phyloP scores from a whole-genome alignment of 2,329 filamentous ascomycete species.

The Ciborinia camelliae region DNA sequence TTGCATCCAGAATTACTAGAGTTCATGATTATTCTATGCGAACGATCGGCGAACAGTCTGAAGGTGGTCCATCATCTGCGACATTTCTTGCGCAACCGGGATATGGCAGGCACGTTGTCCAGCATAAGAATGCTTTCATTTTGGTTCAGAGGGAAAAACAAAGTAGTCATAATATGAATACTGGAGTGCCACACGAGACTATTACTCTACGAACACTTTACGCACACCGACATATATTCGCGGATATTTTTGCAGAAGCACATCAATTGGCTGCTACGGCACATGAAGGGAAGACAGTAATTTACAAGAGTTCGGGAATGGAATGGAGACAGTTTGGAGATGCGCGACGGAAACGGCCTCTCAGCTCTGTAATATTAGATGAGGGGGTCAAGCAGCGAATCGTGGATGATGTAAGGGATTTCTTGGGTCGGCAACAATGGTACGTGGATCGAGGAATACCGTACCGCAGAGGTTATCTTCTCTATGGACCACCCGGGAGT shows the following conservation, averaged over 20 bases:
- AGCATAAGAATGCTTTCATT: conserved; percentile 83
- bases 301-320: conserved; percentile 81
- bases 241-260: conserved; percentile 84
- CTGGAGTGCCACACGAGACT: conserved; percentile 90
- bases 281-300: conserved; percentile 87
- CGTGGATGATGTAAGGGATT: conserved; percentile 50
- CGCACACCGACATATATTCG: conserved; percentile 82
- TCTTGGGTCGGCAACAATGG: conserved; percentile 74
- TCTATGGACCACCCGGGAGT: conserved; percentile 72
- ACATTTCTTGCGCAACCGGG: conserved; percentile 88
- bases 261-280: conserved; percentile 74
- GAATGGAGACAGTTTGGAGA: conserved; percentile 84
- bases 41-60: conserved; percentile 59
- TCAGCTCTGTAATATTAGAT: conserved; percentile 84
- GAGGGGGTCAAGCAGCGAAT: conserved; percentile 62
- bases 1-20: conserved; percentile 55
- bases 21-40: conserved; percentile 58
- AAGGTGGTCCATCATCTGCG: conserved; percentile 66
- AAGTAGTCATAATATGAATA: conserved; percentile 73
- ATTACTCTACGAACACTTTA: conserved; percentile 90
- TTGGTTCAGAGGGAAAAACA: conserved; percentile 84
- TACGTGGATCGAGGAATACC: conserved; percentile 75
- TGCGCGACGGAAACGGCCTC: conserved; percentile 78
- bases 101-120: conserved; percentile 82
- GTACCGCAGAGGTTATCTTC: conserved; percentile 72